Base-by-base conservation (phyloP, 2,329 filamentous ascomycete species). In the Aspergillus cejpii region DNA sequence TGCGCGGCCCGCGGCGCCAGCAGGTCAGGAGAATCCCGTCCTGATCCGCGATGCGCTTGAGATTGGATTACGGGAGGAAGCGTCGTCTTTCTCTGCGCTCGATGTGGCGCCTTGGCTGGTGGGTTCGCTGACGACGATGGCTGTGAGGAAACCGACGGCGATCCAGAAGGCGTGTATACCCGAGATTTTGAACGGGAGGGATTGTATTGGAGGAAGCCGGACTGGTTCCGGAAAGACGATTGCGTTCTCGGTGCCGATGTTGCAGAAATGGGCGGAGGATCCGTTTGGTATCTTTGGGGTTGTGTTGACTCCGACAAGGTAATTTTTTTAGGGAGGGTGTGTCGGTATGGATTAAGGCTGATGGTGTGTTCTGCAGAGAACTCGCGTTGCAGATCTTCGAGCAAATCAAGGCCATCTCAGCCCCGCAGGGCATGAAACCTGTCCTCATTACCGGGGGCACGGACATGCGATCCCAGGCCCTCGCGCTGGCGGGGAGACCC, bases 191-290 rank as follows among this genome's bases (percentile, higher is more conserved):
- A 84, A 87, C 56, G 92, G 92, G 5, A 79, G 86, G 57, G 90
- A 98, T 69, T 96, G 89, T 63, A 96, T 98, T 57, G 92, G 92
- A 61, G 90, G 90, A 28, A 94, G 87, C 61, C 79, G 89, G 51
- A 98, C 92, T 0, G 92, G 92, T 74, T 96, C 91, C 10, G 92
- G 92, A 69, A 98, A 98, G 73, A 98, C 92, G 3, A 83, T 97
- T 34, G 90, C 92, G 1, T 98, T 98, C 67, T 87, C 91, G 1
- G 88, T 90, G 7, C 92, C 92, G 0, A 94, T 98, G 48, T 72
- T 98, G 51, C 91, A 97, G 64, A 85, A 84, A 66, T 97, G 90
- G 89, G 82, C 91, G 2, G 79, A 89, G 61, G 90, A 98, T 70
- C 92, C 92, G 1, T 84, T 84, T 47, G 92, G 88, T 34, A 91